Conservation (phyloP, 2,329 filamentous ascomycete genomes). For the Pseudogymnoascus sp. region DNA sequence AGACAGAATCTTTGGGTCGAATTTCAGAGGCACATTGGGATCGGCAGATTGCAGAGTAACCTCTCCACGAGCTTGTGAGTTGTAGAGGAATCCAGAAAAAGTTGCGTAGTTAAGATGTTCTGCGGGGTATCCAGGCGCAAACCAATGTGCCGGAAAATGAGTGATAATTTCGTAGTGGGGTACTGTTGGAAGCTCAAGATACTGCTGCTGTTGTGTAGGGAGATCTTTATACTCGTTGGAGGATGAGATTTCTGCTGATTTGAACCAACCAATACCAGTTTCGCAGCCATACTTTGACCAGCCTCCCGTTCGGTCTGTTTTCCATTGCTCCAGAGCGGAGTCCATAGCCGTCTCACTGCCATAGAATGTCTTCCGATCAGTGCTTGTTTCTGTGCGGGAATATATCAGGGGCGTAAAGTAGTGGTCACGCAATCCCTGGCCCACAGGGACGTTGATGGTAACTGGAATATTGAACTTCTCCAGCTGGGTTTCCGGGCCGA, state of each 20-base stretch:
- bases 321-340: slow-evolving; percentile 41
- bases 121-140: neutral
- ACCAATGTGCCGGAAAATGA: slow-evolving; percentile 37
- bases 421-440: slow-evolving; percentile 36
- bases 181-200: slow-evolving; percentile 41
- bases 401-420: slow-evolving; percentile 34
- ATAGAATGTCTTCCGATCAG: slow-evolving; percentile 40
- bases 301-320: slow-evolving; percentile 33
- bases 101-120: slow-evolving; percentile 32
- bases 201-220: slow-evolving; percentile 35
- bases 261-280: slow-evolving; percentile 38
- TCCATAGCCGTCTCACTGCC: slow-evolving; percentile 35
- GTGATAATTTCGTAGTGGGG: slow-evolving; percentile 50
- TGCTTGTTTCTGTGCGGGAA: slow-evolving; percentile 34
- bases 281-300: slow-evolving; percentile 36
- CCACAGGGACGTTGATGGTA: slow-evolving; percentile 32
- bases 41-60: slow-evolving; percentile 46
- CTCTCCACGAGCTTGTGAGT: slow-evolving; percentile 45
- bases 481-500: slow-evolving; percentile 33
- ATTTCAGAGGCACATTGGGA: slow-evolving; percentile 41
- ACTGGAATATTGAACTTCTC: slow-evolving; percentile 30
- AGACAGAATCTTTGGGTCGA: slow-evolving; percentile 46
- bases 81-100: slow-evolving; percentile 40
- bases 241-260: slow-evolving; percentile 33
- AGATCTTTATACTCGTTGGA: slow-evolving; percentile 45